Evolutionary conservation across 148 eudicot genomes (phyloP).

Genomic region (Silene conica): DNA sequence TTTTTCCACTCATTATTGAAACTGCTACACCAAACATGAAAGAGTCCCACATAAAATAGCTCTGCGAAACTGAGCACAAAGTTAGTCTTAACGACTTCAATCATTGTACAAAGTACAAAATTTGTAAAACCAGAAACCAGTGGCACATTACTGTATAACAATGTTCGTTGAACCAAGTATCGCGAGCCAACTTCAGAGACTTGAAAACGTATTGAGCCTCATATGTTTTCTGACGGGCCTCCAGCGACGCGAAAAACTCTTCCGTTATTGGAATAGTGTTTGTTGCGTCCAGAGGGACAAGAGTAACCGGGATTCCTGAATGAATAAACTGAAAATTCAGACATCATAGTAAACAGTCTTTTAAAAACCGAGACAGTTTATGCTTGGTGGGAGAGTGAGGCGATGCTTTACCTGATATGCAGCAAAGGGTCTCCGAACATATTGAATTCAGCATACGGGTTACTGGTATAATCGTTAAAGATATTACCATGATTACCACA

Average conservation of each 20-base stretch:
- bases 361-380: no score
- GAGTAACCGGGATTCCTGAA: slow-evolving; percentile 80
- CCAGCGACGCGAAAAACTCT: slow-evolving; percentile 51
- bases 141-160: slow-evolving; percentile 55
- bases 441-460: slow-evolving; percentile 89
- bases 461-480: slow-evolving; percentile 57
- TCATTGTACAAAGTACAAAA: no score
- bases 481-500: slow-evolving; percentile 75
- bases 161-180: slow-evolving; percentile 59
- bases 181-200: slow-evolving; percentile 61
- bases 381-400: not conserved
- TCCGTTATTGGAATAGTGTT: slow-evolving; percentile 68
- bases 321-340: slow-evolving; percentile 54
- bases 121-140: no score
- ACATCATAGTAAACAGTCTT: not conserved
- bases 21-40: no score
- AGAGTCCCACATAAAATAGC: no score
- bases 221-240: slow-evolving; percentile 60
- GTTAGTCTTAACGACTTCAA: no score
- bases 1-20: no score
- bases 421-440: slow-evolving; percentile 90
- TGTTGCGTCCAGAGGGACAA: slow-evolving; percentile 80
- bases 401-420: slow-evolving; percentile 59
- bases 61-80: no score
- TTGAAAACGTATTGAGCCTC: slow-evolving; percentile 77